Base-by-base conservation (phyloP, 306 rosid genomes). In the Argentina anserina region DNA sequence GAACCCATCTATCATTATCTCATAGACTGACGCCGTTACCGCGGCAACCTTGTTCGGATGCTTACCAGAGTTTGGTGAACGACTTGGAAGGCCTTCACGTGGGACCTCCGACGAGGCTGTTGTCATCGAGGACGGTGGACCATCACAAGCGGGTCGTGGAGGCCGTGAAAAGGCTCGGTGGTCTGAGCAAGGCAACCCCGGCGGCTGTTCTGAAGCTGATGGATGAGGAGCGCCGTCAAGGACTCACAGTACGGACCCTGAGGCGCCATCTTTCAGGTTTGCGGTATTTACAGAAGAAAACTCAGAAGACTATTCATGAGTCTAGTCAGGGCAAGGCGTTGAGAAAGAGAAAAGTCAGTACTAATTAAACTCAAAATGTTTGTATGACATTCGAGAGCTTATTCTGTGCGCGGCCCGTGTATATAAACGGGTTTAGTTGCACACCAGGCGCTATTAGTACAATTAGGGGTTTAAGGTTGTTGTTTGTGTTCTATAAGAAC, bases 221-320 rank as follows among this genome's bases (percentile, higher is more conserved):
- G 70, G 36, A 66, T 20, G 53, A 66, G 53, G 53, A 66, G 36
- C 53, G 52, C 21, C 53, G 37, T 18, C 70, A 17, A 6, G 70
- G 53, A 1, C 70, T 66, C 37, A 41, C 37, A 2, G n/a, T 13
- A 23, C 6, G 13, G 13, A 42, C 6, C 5, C 14, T 66, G 21
- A 2, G 2, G 11, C 9, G 1, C 3, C 53, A 66, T 66, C 23
- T 66, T 25, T 23, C 5, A 3, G 23, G 34, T 20, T 17, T 66
- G 10, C 18, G 10, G 21, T 3, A 5, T 12, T 13, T 66, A 23
- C 70, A 66, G 36, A 41, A 26, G 5, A 41, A 65, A 9, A 65
- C 70, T 65, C 70, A 41, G 36, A 58, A 28, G 63, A 10, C 36
- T 14, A 28, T 58, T 13, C 17, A 11, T 11, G 39, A 58, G 4